These are phyloP conservation scores for Phylloporus sp. DNA, from an alignment of 768 basidiomycete species.

Conservation along the genomic window DNA sequence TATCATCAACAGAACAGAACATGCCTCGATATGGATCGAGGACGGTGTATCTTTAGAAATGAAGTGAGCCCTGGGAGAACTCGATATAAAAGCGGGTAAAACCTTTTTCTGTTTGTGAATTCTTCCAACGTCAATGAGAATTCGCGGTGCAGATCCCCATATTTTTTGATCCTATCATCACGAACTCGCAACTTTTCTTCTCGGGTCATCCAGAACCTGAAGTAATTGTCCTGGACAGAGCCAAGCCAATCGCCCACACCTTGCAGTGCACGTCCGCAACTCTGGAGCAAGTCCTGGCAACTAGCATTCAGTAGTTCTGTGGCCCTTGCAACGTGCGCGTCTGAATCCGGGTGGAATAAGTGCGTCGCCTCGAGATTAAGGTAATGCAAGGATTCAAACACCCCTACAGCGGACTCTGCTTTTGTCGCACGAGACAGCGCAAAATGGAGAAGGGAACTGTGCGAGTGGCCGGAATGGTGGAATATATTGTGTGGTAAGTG, in stretches of 20 bases:
- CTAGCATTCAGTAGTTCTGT: slow-evolving; percentile 47
- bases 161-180: slow-evolving; percentile 34
- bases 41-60: slow-evolving; percentile 40
- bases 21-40: slow-evolving; percentile 59
- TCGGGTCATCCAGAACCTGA: slow-evolving; percentile 35
- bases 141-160: slow-evolving; percentile 36
- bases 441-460: slow-evolving; percentile 39
- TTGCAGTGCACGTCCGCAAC: slow-evolving; percentile 38
- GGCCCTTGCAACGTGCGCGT: slow-evolving; percentile 40
- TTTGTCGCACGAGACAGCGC: slow-evolving; percentile 31
- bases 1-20: slow-evolving; percentile 39
- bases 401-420: slow-evolving; percentile 60
- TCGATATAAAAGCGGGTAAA: neutral
- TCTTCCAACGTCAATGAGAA: slow-evolving; percentile 37
- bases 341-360: slow-evolving; percentile 46
- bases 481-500: slow-evolving; percentile 13
- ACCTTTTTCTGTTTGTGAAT: slow-evolving; percentile 55
- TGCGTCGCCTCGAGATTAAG: slow-evolving; percentile 60
- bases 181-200: slow-evolving; percentile 31
- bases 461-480: slow-evolving; percentile 31
- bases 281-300: slow-evolving; percentile 51
- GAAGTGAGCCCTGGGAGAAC: neutral
- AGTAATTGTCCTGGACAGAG: slow-evolving; percentile 34
- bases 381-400: slow-evolving; percentile 71
- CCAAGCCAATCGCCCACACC: slow-evolving; percentile 51